Percentiles rank a stretch among this genome's conserved stretches.
Evolutionary conservation across 768 basidiomycete species (phyloP).

Genomic region (Suillus fuscotomentosus): DNA sequence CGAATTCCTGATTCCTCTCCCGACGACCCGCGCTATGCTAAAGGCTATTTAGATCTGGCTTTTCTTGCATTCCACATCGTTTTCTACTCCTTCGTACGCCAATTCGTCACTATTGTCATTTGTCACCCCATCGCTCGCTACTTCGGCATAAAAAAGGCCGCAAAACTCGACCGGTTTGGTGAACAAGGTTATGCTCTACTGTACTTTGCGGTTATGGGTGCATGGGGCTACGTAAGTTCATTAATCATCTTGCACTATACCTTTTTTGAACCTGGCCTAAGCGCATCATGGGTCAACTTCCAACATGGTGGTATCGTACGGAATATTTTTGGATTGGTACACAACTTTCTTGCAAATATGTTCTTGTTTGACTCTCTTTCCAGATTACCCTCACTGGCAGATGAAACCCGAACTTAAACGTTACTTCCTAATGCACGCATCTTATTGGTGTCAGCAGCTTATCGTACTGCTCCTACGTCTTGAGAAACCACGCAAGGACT

Average conservation of each 20-base stretch:
- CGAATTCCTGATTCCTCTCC: constrained; percentile 49
- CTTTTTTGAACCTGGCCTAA: constrained; percentile 25
- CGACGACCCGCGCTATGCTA: constrained; percentile 63
- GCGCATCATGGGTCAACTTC: constrained; percentile 80
- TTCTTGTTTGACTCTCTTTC: not conserved
- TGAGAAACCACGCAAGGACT: constrained; percentile 96
- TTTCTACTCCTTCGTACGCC: constrained; percentile 87
- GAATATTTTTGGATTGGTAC: constrained; percentile 82
- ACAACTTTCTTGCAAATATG: constrained; percentile 4
- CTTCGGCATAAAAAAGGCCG: constrained; percentile 64
- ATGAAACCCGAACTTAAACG: constrained; percentile 83
- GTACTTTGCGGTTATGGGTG: constrained; percentile 72
- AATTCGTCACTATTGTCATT: constrained; percentile 63
- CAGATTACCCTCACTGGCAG: constrained; percentile 87
- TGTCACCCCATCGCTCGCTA: constrained; percentile 65
- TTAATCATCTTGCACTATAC: not conserved
- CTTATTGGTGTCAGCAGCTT: constrained; percentile 95
- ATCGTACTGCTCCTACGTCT: constrained; percentile 79
- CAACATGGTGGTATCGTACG: constrained; percentile 85
- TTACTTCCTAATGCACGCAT: constrained; percentile 91
- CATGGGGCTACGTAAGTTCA: constrained; percentile 74
- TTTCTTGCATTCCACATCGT: constrained; percentile 86
- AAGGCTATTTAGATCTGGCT: constrained; percentile 69
- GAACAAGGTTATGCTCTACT: constrained; percentile 88
- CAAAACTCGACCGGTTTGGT: constrained; percentile 80